A percentile compares a stretch with the other conserved stretches of the same genome.
Conservation (phyloP, 2,329 filamentous ascomycete species). For the Lasiodiplodia sp. region DNA sequence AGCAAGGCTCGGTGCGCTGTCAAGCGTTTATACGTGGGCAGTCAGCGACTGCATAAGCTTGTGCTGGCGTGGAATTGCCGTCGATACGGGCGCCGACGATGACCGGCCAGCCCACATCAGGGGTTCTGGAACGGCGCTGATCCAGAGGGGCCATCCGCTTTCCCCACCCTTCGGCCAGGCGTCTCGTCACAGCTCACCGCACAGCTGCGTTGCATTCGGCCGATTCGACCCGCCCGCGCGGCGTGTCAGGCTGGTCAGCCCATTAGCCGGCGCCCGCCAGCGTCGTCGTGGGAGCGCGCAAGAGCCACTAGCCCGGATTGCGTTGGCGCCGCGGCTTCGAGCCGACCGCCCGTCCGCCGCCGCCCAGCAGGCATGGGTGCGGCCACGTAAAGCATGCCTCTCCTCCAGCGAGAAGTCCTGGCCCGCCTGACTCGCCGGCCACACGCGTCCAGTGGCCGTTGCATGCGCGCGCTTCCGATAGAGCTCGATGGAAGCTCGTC, state of each 20-base stretch:
- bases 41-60: constrained; percentile 28
- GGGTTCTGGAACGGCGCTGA: constrained; percentile 20
- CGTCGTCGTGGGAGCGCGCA: constrained; percentile 6
- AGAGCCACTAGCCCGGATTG: constrained; percentile 17
- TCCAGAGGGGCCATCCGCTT: constrained; percentile 15
- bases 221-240: constrained; percentile 9
- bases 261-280: constrained; percentile 21
- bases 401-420: background rate
- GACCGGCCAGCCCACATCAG: constrained; percentile 20
- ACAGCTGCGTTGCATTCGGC: constrained; percentile 21
- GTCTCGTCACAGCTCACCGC: constrained; percentile 4
- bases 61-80: constrained; percentile 15
- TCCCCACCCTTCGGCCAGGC: constrained; percentile 1
- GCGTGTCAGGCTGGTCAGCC: constrained; percentile 25
- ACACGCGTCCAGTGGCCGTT: constrained; percentile 22
- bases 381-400: constrained; percentile 26
- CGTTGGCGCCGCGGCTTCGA: constrained; percentile 24
- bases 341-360: constrained; percentile 25
- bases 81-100: constrained; percentile 22
- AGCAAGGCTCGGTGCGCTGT: constrained; percentile 46
- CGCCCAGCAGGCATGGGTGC: constrained; percentile 5
- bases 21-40: constrained; percentile 45
- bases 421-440: constrained; percentile 14
- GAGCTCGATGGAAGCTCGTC: background rate
- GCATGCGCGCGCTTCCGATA: constrained; percentile 20